A percentile compares a stretch with the other conserved stretches of the same genome.
Conservation (phyloP, 768 basidiomycete species). For the Hypholoma sublateritium region DNA sequence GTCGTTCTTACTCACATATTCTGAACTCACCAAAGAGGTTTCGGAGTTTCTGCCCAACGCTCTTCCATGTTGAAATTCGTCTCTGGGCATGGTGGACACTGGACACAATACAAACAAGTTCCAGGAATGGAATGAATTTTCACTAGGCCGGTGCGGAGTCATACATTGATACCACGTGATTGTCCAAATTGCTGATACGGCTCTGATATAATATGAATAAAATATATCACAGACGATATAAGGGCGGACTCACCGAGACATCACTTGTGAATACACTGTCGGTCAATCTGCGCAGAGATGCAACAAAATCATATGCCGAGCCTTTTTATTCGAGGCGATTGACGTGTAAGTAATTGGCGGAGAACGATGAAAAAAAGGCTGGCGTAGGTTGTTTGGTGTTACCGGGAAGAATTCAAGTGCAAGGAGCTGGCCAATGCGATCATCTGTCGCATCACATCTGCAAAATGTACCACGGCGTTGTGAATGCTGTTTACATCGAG, state of each 20-base stretch:
- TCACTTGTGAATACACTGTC: conserved; percentile 20
- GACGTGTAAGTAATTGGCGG: conserved; percentile 23
- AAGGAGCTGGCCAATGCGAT: too few species aligned
- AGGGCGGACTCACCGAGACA: too few species aligned
- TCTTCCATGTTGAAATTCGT: conserved; percentile 13
- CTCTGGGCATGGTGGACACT: conserved; percentile 24
- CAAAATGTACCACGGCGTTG: too few species aligned
- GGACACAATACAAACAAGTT: too few species aligned
- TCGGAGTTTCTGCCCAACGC: conserved; percentile 13
- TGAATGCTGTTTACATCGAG: too few species aligned
- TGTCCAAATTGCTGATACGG: conserved; percentile 25
- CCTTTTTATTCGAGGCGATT: conserved; percentile 23
- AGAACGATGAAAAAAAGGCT: conserved; percentile 26
- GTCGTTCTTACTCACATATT: too few species aligned
- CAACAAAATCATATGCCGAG: conserved; percentile 24
- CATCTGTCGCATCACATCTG: too few species aligned
- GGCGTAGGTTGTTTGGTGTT: conserved; percentile 18
- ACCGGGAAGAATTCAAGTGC: conserved; percentile 27
- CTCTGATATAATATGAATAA: too few species aligned
- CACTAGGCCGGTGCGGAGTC: conserved; percentile 11
- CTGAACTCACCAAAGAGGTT: conserved; percentile 14
- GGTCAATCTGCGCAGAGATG: conserved; percentile 19
- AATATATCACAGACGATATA: too few species aligned
- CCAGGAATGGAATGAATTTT: conserved; percentile 14
- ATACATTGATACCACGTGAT: conserved; percentile 22